Conservation (phyloP, 1,284 basidiomycete species). For the Malassezia equina region DNA sequence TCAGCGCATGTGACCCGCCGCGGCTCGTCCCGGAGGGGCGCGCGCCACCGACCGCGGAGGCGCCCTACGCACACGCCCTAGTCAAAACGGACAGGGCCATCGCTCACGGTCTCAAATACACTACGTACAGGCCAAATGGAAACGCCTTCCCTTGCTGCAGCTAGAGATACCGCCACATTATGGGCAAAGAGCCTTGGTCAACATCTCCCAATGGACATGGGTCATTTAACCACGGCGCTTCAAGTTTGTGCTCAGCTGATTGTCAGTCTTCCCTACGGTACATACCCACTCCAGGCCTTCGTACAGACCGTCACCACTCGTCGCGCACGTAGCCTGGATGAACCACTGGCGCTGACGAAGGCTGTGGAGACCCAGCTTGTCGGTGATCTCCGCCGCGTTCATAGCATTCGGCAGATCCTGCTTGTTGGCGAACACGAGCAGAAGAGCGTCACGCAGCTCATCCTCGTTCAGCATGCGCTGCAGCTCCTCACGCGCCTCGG, state of each 20-base stretch:
- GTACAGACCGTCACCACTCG: constrained; percentile 95
- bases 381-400: constrained; percentile 99
- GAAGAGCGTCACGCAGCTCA: constrained; percentile 93
- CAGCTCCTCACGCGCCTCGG: constrained; percentile 96
- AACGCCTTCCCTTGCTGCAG: not conserved
- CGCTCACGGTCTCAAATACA: not conserved
- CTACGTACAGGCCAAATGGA: not conserved
- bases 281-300: constrained; percentile 60
- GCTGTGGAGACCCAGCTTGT: constrained; percentile 95
- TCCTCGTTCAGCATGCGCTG: constrained; percentile 99
- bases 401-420: constrained; percentile 98
- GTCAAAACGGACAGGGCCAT: not conserved
- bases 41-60: too few relatives aligned
- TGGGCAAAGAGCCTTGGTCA: not conserved
- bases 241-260: constrained; percentile 67
- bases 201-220: not conserved
- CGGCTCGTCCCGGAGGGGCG: not conserved
- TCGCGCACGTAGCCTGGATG: constrained; percentile 98
- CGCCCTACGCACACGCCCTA: not conserved
- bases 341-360: constrained; percentile 77
- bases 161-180: not conserved
- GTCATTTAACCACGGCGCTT: constrained; percentile 55
- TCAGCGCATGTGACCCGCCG: not conserved
- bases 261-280: constrained; percentile 6
- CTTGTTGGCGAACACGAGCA: constrained; percentile 99